A percentile compares a stretch with the other conserved stretches of the same genome.
These are phyloP conservation scores for Knufia fluminis DNA, from an alignment of 2,329 filamentous ascomycete genomes.

Conservation along the genomic window DNA sequence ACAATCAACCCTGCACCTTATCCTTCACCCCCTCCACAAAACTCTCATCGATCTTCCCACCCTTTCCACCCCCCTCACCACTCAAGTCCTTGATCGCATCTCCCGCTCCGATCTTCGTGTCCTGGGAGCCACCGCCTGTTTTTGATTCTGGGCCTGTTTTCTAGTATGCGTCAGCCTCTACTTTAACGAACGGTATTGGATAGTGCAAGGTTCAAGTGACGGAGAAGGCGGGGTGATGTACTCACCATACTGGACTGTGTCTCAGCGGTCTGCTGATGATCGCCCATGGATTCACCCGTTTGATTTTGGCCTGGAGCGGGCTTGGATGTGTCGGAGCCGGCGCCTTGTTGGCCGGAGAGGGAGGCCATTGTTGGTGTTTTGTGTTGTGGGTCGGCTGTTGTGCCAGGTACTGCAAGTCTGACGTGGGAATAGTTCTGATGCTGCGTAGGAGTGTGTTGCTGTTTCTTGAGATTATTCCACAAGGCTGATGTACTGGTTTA, in stretches of 20 bases:
- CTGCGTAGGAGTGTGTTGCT: too few species aligned
- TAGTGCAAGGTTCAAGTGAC: too few species aligned
- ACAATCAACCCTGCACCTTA: neutral
- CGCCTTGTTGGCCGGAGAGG: neutral
- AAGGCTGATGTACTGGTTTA: too few species aligned
- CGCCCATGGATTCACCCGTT: neutral
- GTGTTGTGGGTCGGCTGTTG: neutral
- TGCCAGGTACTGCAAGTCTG: neutral
- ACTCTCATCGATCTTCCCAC: conserved; percentile 16
- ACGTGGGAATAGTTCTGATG: too few species aligned
- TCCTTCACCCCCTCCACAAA: conserved; percentile 1
- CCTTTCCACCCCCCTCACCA: conserved; percentile 14
- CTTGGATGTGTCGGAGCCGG: neutral
- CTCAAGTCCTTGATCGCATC: conserved; percentile 11
- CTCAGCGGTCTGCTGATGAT: neutral
- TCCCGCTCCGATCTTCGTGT: neutral
- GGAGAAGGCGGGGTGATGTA: neutral
- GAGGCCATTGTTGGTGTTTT: neutral
- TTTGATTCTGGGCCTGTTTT: neutral
- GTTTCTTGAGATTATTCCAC: too few species aligned
- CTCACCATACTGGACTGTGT: neutral
- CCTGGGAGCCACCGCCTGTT: neutral
- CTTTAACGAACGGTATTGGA: too few species aligned
- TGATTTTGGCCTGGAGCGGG: neutral
- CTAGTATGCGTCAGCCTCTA: neutral